Evolutionary conservation across 257 asterid species (phyloP).

Genomic region (Rhazya stricta): DNA sequence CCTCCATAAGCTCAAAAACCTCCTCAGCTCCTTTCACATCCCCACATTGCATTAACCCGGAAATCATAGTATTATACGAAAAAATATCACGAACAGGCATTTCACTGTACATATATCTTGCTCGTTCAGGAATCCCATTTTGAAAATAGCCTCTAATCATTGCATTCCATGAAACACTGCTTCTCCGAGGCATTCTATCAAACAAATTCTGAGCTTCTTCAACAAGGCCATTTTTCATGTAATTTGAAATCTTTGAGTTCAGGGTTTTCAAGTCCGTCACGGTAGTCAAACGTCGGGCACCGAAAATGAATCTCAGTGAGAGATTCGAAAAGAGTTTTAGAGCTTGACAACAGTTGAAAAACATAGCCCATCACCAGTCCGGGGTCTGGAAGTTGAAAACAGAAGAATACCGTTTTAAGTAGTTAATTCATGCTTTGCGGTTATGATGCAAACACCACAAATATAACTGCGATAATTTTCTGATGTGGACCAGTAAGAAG

Average conservation of each 20-base stretch:
- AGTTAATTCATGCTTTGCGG: not conserved
- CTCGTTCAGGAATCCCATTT: slow-evolving; percentile 40
- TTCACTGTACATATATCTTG: slow-evolving; percentile 30
- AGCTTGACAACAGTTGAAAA: slow-evolving; percentile 23
- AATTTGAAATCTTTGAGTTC: slow-evolving; percentile 49
- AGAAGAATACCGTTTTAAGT: not conserved
- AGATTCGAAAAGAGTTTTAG: slow-evolving; percentile 15
- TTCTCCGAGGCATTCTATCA: slow-evolving; percentile 51
- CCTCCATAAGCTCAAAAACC: slow-evolving; percentile 40
- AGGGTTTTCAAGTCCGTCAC: slow-evolving; percentile 35
- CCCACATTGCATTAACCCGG: slow-evolving; percentile 49
- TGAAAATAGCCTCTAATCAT: slow-evolving; percentile 59
- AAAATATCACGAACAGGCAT: slow-evolving; percentile 55
- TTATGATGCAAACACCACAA: too few relatives aligned
- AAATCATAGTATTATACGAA: slow-evolving; percentile 54
- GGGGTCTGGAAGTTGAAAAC: not conserved
- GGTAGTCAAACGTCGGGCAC: slow-evolving; percentile 18
- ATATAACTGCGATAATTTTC: too few relatives aligned
- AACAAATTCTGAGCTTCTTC: slow-evolving; percentile 45
- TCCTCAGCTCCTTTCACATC: slow-evolving; percentile 56
- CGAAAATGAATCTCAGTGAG: slow-evolving; percentile 14
- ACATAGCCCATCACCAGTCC: slow-evolving; percentile 27
- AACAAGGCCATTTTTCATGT: slow-evolving; percentile 52
- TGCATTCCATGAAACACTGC: slow-evolving; percentile 53
- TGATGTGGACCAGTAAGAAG: too few relatives aligned